Base-by-base conservation (phyloP, 148 eudicot genomes). In the Amaranthus cruentus region DNA sequence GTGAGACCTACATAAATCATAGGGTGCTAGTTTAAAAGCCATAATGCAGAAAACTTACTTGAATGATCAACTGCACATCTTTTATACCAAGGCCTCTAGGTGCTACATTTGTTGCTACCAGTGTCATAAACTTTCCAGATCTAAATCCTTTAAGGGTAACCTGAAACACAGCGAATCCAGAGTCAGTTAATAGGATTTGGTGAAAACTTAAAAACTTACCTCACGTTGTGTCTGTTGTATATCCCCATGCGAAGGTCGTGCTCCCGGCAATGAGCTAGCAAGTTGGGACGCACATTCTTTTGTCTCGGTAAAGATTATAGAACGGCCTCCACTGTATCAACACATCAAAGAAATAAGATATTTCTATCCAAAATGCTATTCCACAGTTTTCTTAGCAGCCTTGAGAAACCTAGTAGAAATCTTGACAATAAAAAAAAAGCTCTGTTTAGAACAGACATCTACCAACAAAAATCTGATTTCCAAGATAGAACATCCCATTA, bases 101-200 rank as follows among this genome's bases (percentile, higher is more conserved):
- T 55, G 97, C 97, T 62, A 94, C 98, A 79, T 89, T 89, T 60
- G 98, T 94, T 52, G 98, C 98, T 64, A 94, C 98, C 68, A 95
- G 75, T 12, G 91, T 89, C 74, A 80, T 11, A 77, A 94, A 94
- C 78, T 88, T 89, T 47, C 98, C 98, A 52, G 93, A 91, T 81
- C 96, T 87, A 71, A 91, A 94, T 82, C 93, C 96, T 64, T 81
- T 28, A 69, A 94, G 87, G 11, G 98, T 94, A 38, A 86, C 86
- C 98, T 94, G 77, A 28, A 73, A 83, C 49, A 38, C 55, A 48
- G 42, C 52, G 67, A 28, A 62, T 13, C 6, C 46, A 12, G 62
- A 57, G 65, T 62, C 48, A 55, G 61, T 72, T 9, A 28, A 28
- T 28, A 28, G 38, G 38, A 28, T 28, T 5, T 60, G 65, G 10